Evolutionary conservation across 371 early-diverging fungal species (phyloP), one percentile per base, ranked within the genome.

Genomic region (Funneliformis caledonium): DNA sequence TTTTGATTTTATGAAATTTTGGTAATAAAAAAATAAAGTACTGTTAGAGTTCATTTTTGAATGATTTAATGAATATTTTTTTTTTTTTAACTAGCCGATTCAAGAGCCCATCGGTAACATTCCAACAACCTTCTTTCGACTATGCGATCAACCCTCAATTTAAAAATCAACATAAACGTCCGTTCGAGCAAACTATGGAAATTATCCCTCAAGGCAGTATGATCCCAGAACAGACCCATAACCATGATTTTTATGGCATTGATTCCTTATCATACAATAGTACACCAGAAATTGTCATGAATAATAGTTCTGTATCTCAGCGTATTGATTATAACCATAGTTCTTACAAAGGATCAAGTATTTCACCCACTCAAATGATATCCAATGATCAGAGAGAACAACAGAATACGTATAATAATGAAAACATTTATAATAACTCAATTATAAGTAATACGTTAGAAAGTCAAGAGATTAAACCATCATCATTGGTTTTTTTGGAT

Each of bases 91-190:
- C 33, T 65, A 77, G 80, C 26, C 70, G 80, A 37, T 79, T 79
- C 48, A 79, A 79, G 22, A 79, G 16, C 43, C 72, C 80, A 31
- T 47, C 80, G 19, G 22, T 12, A 14, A 43, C 80, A 48, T 48
- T 37, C 33, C 26, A 70, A 22, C 72, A 42, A 50, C 56, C 69
- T 47, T 52, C 52, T 7, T 78, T 78, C 43, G 78, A 78, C 7
- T 78, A 68, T 78, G 33, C 78, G n/a, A 31, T 43, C 48, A 37
- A 22, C 45, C 69, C 67, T 4, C 78, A 42, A 45, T n/a, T 48
- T 47, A 48, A 50, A 14, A 68, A 68, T n/a, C 69, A 68, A 31
- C 78, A 78, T 59, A 70, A 79, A 69, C 42, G 80, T 16, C 59
- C 69, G 59, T 56, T 59, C n/a, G 19, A 7, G 3, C 59, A 70